phyloP scores from a whole-genome alignment of 768 basidiomycete species.

The Mycena galericulata region DNA sequence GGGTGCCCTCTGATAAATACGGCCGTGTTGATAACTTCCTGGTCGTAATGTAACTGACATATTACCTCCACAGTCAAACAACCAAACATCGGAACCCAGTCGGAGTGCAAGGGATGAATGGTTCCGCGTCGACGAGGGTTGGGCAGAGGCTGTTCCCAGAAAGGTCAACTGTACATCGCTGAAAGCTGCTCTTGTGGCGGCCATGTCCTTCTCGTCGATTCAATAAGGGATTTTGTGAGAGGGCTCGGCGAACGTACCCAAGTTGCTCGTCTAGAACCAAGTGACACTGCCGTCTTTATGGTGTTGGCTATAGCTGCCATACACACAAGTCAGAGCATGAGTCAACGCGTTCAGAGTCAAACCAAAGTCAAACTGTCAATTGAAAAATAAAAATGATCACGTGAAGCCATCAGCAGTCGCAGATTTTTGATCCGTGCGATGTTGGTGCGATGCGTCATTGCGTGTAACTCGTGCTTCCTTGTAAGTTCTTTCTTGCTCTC shows the following conservation, averaged over 20 bases:
- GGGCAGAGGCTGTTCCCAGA: slow-evolving; percentile 85
- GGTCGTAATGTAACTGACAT: not conserved
- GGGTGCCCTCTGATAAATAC: slow-evolving; percentile 69
- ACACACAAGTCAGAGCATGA: not conserved
- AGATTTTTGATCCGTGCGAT: no score
- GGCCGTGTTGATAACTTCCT: not conserved
- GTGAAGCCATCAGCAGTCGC: no score
- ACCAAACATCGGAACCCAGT: slow-evolving; percentile 78
- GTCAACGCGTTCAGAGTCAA: no score
- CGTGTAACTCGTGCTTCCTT: no score
- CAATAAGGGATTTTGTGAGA: not conserved
- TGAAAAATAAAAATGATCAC: no score
- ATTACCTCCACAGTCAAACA: slow-evolving; percentile 79
- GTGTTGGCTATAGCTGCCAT: slow-evolving; percentile 17
- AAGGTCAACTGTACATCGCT: slow-evolving; percentile 72
- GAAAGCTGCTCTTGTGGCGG: slow-evolving; percentile 21
- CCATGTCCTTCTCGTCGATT: not conserved
- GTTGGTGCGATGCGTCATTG: no score
- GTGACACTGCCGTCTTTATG: slow-evolving; percentile 4
- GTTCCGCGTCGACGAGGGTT: slow-evolving; percentile 82
- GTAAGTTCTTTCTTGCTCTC: no score
- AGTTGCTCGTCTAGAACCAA: not conserved
- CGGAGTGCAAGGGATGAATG: slow-evolving; percentile 81
- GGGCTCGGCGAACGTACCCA: not conserved
- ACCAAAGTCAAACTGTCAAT: no score